Evolutionary conservation across 2,329 filamentous ascomycete species (phyloP).

Genomic region (Colletotrichum sublineola): DNA sequence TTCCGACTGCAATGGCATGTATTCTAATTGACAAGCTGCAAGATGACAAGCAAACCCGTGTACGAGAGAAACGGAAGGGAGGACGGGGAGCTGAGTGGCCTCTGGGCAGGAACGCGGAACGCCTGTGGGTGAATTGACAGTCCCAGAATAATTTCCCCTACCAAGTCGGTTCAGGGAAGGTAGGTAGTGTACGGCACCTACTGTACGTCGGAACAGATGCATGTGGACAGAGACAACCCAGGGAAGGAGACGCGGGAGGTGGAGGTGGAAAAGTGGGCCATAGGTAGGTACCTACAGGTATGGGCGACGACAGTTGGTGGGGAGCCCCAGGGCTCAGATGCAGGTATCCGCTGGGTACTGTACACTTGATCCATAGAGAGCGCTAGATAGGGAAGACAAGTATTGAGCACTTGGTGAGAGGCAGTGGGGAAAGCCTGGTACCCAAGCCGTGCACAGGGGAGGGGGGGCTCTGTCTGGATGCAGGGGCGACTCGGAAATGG

Average conservation of each 20-base stretch:
- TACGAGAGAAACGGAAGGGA: background rate
- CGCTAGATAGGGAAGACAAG: no score
- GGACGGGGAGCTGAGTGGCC: background rate
- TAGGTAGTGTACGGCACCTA: no score
- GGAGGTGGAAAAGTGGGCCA: conserved; percentile 8
- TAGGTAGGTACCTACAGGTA: background rate
- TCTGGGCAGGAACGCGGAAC: background rate
- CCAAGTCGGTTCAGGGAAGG: no score
- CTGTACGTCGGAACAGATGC: background rate
- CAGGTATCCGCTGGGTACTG: no score
- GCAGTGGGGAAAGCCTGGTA: no score
- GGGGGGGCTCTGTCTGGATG: background rate
- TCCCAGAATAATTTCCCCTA: background rate
- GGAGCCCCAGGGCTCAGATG: conserved; percentile 22
- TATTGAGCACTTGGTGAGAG: background rate
- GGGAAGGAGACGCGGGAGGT: background rate
- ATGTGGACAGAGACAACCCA: background rate
- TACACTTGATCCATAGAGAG: no score
- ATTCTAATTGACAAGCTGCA: background rate
- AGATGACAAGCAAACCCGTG: conserved; percentile 16
- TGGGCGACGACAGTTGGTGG: background rate
- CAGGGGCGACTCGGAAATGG: conserved; percentile 14
- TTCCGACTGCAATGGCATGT: background rate
- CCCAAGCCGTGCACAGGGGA: no score
- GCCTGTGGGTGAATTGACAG: background rate